Conservation (phyloP, 2,329 filamentous ascomycete species). For the Atkinsonella texensis region DNA sequence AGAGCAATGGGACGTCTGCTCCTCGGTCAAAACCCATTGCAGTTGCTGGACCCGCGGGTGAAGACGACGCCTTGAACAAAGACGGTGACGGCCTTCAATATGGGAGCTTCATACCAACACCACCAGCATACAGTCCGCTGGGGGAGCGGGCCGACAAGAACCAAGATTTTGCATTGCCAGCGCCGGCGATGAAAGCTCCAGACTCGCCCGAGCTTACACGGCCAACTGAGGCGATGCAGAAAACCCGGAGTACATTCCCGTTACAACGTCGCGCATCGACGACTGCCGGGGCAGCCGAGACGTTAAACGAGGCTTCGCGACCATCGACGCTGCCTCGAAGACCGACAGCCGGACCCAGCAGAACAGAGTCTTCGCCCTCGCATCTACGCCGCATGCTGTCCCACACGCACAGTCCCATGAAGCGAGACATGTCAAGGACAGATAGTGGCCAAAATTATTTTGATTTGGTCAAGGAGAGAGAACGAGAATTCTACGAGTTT, state of each 20-base stretch:
- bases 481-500: slow-evolving; percentile 80
- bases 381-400: slow-evolving; percentile 25
- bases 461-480: slow-evolving; percentile 56
- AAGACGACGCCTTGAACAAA: slow-evolving; percentile 10
- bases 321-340: slow-evolving; percentile 8
- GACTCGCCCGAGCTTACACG: slow-evolving; percentile 15
- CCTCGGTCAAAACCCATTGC: slow-evolving; percentile 3
- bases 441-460: slow-evolving; percentile 33
- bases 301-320: neutral
- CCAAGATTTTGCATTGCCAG: slow-evolving; percentile 39
- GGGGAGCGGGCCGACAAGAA: slow-evolving; percentile 5
- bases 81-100: slow-evolving; percentile 32
- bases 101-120: slow-evolving; percentile 39
- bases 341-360: slow-evolving; percentile 3
- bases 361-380: slow-evolving; percentile 15
- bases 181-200: slow-evolving; percentile 35
- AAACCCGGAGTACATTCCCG: slow-evolving; percentile 14
- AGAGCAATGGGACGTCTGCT: neutral
- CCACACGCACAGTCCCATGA: slow-evolving; percentile 11
- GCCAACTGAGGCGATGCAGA: slow-evolving; percentile 10
- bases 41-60: neutral
- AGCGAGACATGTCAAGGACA: slow-evolving; percentile 18
- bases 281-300: slow-evolving; percentile 14
- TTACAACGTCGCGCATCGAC: slow-evolving; percentile 26
- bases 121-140: slow-evolving; percentile 19